These are phyloP conservation scores for Seiridium unicorne DNA, from an alignment of 2,329 filamentous ascomycete species.

Conservation along the genomic window DNA sequence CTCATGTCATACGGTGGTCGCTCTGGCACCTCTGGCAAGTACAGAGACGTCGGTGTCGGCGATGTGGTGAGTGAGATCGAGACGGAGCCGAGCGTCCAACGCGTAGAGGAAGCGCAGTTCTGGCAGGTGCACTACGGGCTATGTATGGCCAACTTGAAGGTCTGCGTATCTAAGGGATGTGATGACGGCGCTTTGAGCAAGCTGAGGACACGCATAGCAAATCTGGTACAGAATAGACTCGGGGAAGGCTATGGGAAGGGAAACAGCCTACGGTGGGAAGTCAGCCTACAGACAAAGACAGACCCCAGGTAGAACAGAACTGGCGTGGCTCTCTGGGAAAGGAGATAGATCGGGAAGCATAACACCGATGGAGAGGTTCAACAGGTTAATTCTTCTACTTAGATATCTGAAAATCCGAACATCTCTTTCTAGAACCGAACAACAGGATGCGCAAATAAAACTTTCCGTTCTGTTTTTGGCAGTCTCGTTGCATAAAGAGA, in stretches of 20 bases:
- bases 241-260: slow-evolving; percentile 85
- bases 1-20: slow-evolving; percentile 78
- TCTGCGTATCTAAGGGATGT: slow-evolving; percentile 63
- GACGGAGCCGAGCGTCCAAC: slow-evolving; percentile 70
- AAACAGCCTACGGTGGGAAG: slow-evolving; percentile 84
- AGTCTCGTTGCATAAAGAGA: too few species aligned
- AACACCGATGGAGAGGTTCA: not conserved
- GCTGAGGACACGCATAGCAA: slow-evolving; percentile 72
- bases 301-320: not conserved
- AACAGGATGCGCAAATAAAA: too few species aligned
- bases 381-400: too few species aligned
- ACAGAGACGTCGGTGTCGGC: slow-evolving; percentile 53
- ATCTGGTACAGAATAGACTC: slow-evolving; percentile 79
- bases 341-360: not conserved
- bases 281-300: slow-evolving; percentile 74
- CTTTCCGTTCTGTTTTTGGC: too few species aligned
- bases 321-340: not conserved
- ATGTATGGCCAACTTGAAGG: slow-evolving; percentile 90
- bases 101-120: slow-evolving; percentile 87
- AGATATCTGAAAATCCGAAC: too few species aligned
- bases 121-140: slow-evolving; percentile 99
- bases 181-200: slow-evolving; percentile 71
- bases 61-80: slow-evolving; percentile 84
- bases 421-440: too few species aligned
- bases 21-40: slow-evolving; percentile 21